Base-by-base conservation (phyloP, 805 yeast genomes). In the Yarrowia sp. region DNA sequence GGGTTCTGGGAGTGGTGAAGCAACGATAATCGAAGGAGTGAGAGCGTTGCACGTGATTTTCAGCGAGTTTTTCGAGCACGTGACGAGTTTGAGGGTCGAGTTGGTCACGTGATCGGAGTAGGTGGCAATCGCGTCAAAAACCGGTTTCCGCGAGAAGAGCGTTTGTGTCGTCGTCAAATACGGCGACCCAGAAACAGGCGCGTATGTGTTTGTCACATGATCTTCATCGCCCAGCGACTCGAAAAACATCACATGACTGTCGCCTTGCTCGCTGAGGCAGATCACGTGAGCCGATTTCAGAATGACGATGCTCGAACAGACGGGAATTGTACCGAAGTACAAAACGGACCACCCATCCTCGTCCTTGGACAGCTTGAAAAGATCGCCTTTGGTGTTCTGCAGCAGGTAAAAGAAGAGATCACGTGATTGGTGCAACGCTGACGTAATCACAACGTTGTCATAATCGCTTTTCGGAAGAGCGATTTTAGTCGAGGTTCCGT, bases 261-360 rank as follows among this genome's bases (percentile, higher is more conserved):
- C 84, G 27, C 86, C 84, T 62, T 76, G 72, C 63, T 86, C 86
- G 8, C 84, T 75, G 64, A 85, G 84, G 0, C 86, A 87, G 70
- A 83, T 88, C 35, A 93, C 68, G 66, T 84, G 87, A 0, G 98
- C 99, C 6, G 88, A 80, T 65, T 81, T 86, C 65, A 91, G 78
- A 41, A 93, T 82, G 38, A 79, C 76, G 12, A 93, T 67, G 5
- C 79, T 70, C 19, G 77, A 76, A 24, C 88, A 80, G 1, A 80
- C 71, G 1, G 91, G 88, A 33, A 89, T 78, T 0, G 96, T 80
- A 69, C 89, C 97, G 72, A 93, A 92, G 68, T 87, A 91, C 14
- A 82, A 77, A 13, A 87, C 77, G n/a, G 76, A 70, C 9, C 87
- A 69, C 19, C 35, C 18, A 2, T 44, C 51, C 1, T 76, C 75